Conservation (phyloP, 2,329 filamentous ascomycete species). For the Penicillium sp. region DNA sequence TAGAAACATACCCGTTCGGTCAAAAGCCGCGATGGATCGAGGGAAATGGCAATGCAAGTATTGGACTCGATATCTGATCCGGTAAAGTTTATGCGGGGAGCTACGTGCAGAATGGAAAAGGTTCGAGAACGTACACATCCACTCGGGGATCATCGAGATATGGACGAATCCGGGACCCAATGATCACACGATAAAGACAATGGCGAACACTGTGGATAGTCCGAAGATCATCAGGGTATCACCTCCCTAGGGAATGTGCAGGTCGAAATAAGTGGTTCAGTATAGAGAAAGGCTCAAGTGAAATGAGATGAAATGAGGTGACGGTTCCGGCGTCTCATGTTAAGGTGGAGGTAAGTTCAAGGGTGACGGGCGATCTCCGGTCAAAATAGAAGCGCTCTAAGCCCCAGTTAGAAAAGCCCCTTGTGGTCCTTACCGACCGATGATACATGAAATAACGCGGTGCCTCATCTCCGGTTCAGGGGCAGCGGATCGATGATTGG, state of each 20-base stretch:
- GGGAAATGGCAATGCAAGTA: background rate
- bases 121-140: background rate
- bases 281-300: background rate
- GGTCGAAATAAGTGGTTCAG: background rate
- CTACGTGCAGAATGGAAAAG: no score
- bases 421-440: background rate
- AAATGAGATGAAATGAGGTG: background rate
- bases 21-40: background rate
- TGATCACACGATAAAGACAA: background rate
- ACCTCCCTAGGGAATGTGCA: background rate
- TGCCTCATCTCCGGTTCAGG: slow-evolving; percentile 21
- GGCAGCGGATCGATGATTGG: slow-evolving; percentile 22
- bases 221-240: background rate
- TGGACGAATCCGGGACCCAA: background rate
- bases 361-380: background rate
- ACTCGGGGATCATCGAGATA: background rate
- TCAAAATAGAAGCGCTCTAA: background rate
- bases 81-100: background rate
- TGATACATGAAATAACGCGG: background rate
- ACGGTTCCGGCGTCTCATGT: background rate
- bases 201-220: background rate
- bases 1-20: background rate
- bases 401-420: background rate
- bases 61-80: background rate
- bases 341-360: background rate